phyloP scores from a whole-genome alignment of 2,329 filamentous ascomycete species.

The Fusarium zealandicum region DNA sequence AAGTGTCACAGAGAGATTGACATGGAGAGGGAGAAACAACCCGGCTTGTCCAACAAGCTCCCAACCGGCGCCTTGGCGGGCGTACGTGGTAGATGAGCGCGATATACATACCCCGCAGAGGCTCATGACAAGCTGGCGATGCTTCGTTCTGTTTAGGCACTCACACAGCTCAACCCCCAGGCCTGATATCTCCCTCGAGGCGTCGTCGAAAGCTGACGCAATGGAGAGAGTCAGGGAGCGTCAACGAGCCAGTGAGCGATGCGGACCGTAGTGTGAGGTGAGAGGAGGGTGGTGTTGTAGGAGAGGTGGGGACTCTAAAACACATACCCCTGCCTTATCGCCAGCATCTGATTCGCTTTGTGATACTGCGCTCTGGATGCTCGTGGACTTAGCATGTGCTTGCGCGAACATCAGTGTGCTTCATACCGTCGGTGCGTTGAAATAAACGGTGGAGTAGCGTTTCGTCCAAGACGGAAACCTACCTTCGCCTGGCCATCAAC shows the following conservation, averaged over 20 bases:
- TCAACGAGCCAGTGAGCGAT: slow-evolving; percentile 23
- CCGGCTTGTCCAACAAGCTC: slow-evolving; percentile 22
- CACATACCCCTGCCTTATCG: slow-evolving; percentile 21
- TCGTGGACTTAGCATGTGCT: neutral
- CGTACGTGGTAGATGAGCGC: neutral
- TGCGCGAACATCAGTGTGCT: slow-evolving; percentile 15
- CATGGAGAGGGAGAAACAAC: slow-evolving; percentile 26
- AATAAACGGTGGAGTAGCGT: slow-evolving; percentile 26
- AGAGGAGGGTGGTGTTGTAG: slow-evolving; percentile 29
- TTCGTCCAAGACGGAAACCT: slow-evolving; percentile 27
- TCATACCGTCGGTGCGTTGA: slow-evolving; percentile 16
- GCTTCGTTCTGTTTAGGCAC: neutral
- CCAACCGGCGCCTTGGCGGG: slow-evolving; percentile 10
- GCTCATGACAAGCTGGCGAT: slow-evolving; percentile 1
- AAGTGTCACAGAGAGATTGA: slow-evolving; percentile 28
- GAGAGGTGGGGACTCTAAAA: slow-evolving; percentile 19
- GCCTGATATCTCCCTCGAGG: slow-evolving; percentile 13
- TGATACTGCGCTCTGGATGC: slow-evolving; percentile 2
- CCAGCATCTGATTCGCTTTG: slow-evolving; percentile 21
- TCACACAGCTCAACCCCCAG: slow-evolving; percentile 3
- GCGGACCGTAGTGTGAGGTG: slow-evolving; percentile 23
- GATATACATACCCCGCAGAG: slow-evolving; percentile 13
- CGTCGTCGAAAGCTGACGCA: slow-evolving; percentile 31
- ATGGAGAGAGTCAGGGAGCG: slow-evolving; percentile 26
- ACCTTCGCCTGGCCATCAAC: slow-evolving; percentile 26